These are phyloP conservation scores for Citrus maxima DNA, from an alignment of 345 rosid genomes.

Conservation along the genomic window DNA sequence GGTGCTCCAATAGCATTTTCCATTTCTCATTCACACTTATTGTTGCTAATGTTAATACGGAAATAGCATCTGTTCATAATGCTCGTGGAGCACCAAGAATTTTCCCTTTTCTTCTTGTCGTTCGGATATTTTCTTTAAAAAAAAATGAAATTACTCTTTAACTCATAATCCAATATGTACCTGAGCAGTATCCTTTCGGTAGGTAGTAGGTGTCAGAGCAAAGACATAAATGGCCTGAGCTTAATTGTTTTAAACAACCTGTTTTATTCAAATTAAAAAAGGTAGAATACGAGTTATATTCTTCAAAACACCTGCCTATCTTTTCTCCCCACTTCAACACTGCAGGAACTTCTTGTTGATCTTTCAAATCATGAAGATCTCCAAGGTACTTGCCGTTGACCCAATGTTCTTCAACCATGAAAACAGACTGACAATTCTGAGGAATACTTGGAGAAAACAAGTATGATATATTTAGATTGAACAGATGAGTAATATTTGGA, in stretches of 20 bases:
- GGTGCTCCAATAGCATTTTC: too few species aligned
- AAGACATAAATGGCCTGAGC: background rate
- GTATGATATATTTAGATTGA: background rate
- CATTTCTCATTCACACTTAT: too few species aligned
- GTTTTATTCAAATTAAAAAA: background rate
- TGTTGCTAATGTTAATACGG: too few species aligned
- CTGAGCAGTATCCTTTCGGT: background rate
- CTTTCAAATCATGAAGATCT: background rate
- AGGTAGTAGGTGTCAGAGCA: background rate
- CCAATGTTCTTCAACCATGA: background rate
- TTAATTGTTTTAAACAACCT: background rate
- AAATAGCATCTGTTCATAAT: too few species aligned
- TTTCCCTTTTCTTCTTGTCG: too few species aligned
- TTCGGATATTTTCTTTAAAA: too few species aligned
- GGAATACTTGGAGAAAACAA: too few species aligned
- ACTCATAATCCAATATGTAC: background rate
- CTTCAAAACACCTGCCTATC: background rate
- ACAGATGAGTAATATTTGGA: background rate
- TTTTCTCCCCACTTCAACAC: background rate
- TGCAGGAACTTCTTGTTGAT: background rate
- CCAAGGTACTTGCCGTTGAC: background rate
- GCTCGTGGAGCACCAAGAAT: too few species aligned
- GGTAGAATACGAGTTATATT: background rate
- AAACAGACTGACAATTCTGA: background rate
- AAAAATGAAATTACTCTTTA: too few species aligned